Evolutionary conservation across 768 basidiomycete genomes (phyloP).

Genomic region (Chalciporus chontae): DNA sequence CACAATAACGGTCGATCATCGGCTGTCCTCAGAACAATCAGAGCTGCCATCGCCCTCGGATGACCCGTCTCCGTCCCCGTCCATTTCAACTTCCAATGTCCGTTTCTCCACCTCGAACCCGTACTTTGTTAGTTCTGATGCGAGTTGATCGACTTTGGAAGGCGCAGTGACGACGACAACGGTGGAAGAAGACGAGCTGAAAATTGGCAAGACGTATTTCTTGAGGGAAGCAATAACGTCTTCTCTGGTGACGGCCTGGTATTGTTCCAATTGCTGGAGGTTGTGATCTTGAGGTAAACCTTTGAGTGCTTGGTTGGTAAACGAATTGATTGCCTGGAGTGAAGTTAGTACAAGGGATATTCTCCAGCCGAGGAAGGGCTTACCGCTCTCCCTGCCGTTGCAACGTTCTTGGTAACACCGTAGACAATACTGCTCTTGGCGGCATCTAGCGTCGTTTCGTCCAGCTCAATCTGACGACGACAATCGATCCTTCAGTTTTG

Average conservation of each 20-base stretch:
- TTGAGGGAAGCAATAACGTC: conserved; percentile 69
- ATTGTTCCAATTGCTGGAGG: conserved; percentile 71
- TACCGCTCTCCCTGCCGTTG: conserved; percentile 86
- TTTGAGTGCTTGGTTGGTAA: conserved; percentile 88
- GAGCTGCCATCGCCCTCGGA: conserved; percentile 33
- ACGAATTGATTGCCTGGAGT: conserved; percentile 71
- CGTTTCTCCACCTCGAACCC: conserved; percentile 81
- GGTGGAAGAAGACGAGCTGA: conserved; percentile 70
- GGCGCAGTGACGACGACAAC: conserved; percentile 83
- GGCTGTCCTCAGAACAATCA: conserved; percentile 23
- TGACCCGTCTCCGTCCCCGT: conserved; percentile 44
- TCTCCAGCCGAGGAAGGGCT: conserved; percentile 24
- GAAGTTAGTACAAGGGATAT: conserved; percentile 7
- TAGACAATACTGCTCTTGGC: conserved; percentile 93
- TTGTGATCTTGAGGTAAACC: conserved; percentile 73
- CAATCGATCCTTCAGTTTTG: conserved; percentile 1
- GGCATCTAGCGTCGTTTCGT: conserved; percentile 78
- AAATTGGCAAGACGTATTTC: conserved; percentile 81
- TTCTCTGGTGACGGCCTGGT: conserved; percentile 73
- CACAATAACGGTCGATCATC: conserved; percentile 1
- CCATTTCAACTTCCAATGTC: conserved; percentile 60
- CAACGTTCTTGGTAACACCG: conserved; percentile 71
- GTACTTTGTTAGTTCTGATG: conserved; percentile 52
- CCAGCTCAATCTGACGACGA: conserved; percentile 65
- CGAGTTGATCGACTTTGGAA: conserved; percentile 71